Percentiles rank a stretch among this genome's conserved stretches.
These are phyloP conservation scores for Ceratocystiopsis minuta DNA, from an alignment of 2,329 filamentous ascomycete genomes.

Conservation along the genomic window DNA sequence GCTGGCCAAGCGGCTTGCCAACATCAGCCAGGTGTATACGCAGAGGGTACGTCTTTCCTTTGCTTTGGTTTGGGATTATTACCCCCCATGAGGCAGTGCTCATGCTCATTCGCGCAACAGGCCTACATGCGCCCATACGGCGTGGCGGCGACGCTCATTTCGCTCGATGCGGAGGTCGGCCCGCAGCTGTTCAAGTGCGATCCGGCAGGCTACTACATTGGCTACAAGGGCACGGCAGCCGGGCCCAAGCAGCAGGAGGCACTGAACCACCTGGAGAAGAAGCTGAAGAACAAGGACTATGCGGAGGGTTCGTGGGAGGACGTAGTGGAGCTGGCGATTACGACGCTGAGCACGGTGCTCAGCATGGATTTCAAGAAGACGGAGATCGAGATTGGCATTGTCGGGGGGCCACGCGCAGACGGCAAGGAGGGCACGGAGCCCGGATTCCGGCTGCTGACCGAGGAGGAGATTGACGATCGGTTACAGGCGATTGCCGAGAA, in stretches of 20 bases:
- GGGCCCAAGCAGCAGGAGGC: slow-evolving; percentile 98
- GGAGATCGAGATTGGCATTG: slow-evolving; percentile 94
- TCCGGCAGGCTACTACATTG: slow-evolving; percentile 92
- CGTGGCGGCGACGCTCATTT: slow-evolving; percentile 87
- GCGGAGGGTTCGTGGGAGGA: slow-evolving; percentile 92
- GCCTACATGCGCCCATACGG: slow-evolving; percentile 97
- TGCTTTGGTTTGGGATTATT: too few species aligned
- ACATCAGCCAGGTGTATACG: slow-evolving; percentile 98
- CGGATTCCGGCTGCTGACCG: slow-evolving; percentile 73
- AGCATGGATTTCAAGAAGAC: slow-evolving; percentile 99
- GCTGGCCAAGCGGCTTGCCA: slow-evolving; percentile 87
- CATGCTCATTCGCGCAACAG: slow-evolving; percentile 4
- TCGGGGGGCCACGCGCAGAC: slow-evolving; percentile 68
- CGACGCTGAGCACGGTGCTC: slow-evolving; percentile 83
- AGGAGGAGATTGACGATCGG: slow-evolving; percentile 96
- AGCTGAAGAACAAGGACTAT: slow-evolving; percentile 96
- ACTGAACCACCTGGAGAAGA: slow-evolving; percentile 97
- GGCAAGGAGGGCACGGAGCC: slow-evolving; percentile 67
- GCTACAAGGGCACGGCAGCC: slow-evolving; percentile 94
- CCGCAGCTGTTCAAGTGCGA: slow-evolving; percentile 98
- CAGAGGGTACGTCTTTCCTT: slow-evolving; percentile 34
- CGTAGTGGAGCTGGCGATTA: slow-evolving; percentile 91
- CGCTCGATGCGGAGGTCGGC: slow-evolving; percentile 78
- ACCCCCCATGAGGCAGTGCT: too few species aligned
- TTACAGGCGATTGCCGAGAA: slow-evolving; percentile 97